Percentiles rank a stretch among this genome's conserved stretches.
phyloP scores from a whole-genome alignment of 163 green algal species.

The Volvox carteri region DNA sequence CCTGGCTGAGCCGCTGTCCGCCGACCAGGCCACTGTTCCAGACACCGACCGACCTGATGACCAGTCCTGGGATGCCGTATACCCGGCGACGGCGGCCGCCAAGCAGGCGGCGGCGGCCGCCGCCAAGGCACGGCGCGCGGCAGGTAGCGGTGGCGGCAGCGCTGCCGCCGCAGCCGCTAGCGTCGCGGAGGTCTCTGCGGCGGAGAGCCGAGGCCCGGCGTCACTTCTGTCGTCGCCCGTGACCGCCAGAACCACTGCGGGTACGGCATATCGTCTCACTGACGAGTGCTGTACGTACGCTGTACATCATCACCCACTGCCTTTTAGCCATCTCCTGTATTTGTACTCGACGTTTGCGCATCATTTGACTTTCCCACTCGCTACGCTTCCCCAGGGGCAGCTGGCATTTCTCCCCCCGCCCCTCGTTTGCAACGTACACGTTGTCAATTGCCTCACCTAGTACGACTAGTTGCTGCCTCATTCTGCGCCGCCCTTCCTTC shows the following conservation, averaged over 20 bases:
- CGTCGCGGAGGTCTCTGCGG: not conserved
- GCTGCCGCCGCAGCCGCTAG: not conserved
- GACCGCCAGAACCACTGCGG: not conserved
- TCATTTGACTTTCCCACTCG: too few relatives aligned
- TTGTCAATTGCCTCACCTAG: too few relatives aligned
- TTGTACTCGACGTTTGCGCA: too few relatives aligned
- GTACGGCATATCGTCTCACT: too few relatives aligned
- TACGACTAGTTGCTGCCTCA: too few relatives aligned
- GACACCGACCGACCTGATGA: slow-evolving; percentile 39
- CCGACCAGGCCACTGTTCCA: slow-evolving; percentile 45
- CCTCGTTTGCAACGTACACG: too few relatives aligned
- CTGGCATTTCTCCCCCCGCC: too few relatives aligned
- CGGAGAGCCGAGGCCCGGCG: not conserved
- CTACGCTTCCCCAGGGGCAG: too few relatives aligned
- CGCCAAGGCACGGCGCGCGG: not conserved
- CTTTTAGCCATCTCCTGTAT: too few relatives aligned
- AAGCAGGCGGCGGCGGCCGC: slow-evolving; percentile 29
- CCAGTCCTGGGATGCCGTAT: slow-evolving; percentile 48
- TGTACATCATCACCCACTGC: too few relatives aligned
- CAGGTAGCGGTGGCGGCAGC: not conserved
- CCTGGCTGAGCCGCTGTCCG: slow-evolving; percentile 37
- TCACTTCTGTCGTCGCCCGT: not conserved
- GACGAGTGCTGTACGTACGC: too few relatives aligned
- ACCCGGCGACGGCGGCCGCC: slow-evolving; percentile 20
- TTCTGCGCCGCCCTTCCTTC: too few relatives aligned